Base-by-base conservation (phyloP, 192 early-diverging fungal genomes). In the Podila epicladia region DNA sequence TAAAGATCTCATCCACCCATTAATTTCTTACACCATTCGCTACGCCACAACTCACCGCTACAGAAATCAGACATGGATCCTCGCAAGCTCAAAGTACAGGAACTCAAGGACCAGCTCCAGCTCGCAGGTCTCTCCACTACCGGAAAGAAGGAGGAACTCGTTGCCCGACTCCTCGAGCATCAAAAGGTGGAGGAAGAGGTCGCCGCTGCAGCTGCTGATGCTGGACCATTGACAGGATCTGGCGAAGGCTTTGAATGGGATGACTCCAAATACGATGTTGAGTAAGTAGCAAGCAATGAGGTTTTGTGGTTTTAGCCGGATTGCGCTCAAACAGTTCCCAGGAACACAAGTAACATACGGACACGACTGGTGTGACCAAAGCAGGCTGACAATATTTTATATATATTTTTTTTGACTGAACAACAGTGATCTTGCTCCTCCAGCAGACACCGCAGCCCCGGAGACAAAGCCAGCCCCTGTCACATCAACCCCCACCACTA, bases 121-220 rank as follows among this genome's bases (percentile, higher is more conserved):
- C 85, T 87, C 48, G 75, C 75, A 29, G 84, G 85, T 51, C 75
- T 92, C 53, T 84, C 90, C 15, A 82, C 84, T 59, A 82, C 83
- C 45, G 91, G 91, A 31, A 92, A 89, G 69, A 92, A 92, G 73
- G 90, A 91, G 22, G 91, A 92, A 24, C 75, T 92, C 38, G 83
- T 92, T 60, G 83, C 85, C 24, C 84, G 91, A 58, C 71, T 92
- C 19, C 57, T 92, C 41, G 85, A 88, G 58, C 85, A 91, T 58
- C 82, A 87, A 68, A 79, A 87, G 57, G 73, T 75, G 17, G 82
- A 80, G 22, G 85, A 87, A 48, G 82, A 83, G 9, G 53, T 55
- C 24, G 53, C 53, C 8, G 74, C 72, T 19, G 74, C 63, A 9
- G 26, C 24, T 45, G 77, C 66, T 38, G 77, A 17, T 28, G 64